A percentile compares a stretch with the other conserved stretches of the same genome.
phyloP scores from a whole-genome alignment of 2,329 filamentous ascomycete genomes.

The Cryphonectria japonica region DNA sequence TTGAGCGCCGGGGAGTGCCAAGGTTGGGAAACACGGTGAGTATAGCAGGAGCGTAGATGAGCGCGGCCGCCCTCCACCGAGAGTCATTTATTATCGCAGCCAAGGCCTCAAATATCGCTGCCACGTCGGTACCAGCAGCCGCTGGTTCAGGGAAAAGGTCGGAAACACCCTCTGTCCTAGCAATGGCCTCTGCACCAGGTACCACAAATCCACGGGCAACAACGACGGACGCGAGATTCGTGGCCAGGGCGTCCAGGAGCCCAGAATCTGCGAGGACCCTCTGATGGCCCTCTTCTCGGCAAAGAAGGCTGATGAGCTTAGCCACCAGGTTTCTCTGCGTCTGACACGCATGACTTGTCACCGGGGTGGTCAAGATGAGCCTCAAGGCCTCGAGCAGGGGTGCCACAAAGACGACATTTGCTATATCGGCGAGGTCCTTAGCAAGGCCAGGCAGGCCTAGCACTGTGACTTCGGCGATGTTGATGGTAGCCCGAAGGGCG shows the following conservation, averaged over 20 bases:
- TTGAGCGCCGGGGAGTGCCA: constrained; percentile 53
- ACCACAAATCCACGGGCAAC: constrained; percentile 71
- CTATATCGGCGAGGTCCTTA: constrained; percentile 55
- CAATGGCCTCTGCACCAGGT: constrained; percentile 61
- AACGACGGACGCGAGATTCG: constrained; percentile 72
- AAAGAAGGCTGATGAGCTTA: constrained; percentile 60
- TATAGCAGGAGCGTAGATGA: constrained; percentile 70
- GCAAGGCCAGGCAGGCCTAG: constrained; percentile 56
- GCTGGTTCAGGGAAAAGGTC: constrained; percentile 66
- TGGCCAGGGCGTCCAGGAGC: constrained; percentile 77
- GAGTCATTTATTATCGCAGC: constrained; percentile 78
- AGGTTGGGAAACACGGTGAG: constrained; percentile 69
- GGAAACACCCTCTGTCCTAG: constrained; percentile 57
- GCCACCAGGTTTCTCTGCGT: constrained; percentile 66
- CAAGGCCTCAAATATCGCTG: constrained; percentile 76
- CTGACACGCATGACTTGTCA: constrained; percentile 47
- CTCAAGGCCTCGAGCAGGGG: constrained; percentile 65
- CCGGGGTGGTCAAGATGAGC: constrained; percentile 49
- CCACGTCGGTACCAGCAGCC: constrained; percentile 60
- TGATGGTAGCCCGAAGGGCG: constrained; percentile 74
- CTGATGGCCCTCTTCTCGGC: constrained; percentile 71
- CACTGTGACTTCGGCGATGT: constrained; percentile 68
- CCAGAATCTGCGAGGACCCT: constrained; percentile 71
- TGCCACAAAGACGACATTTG: constrained; percentile 67
- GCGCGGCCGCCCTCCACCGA: constrained; percentile 73